Percentiles rank a stretch among this genome's conserved stretches.
These are phyloP conservation scores for Talaromyces sp. DNA, from an alignment of 2,329 filamentous ascomycete species.

Conservation along the genomic window DNA sequence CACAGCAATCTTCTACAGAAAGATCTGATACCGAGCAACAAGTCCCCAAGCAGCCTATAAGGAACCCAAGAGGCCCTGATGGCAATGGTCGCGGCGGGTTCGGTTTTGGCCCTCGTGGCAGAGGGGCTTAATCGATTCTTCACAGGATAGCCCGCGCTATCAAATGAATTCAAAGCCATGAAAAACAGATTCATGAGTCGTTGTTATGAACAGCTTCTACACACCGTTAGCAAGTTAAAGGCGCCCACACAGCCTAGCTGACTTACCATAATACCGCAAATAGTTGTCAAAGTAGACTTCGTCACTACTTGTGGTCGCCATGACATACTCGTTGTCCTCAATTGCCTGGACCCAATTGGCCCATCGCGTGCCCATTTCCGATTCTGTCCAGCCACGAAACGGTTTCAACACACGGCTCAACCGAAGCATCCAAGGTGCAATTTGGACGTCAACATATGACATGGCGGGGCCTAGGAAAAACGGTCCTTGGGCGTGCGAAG, in stretches of 20 bases:
- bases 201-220: slow-evolving; percentile 43
- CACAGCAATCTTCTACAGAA: slow-evolving; percentile 26
- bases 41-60: slow-evolving; percentile 52
- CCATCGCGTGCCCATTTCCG: slow-evolving; percentile 60
- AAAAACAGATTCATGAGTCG: slow-evolving; percentile 54
- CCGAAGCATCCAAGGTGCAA: slow-evolving; percentile 69
- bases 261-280: slow-evolving; percentile 55
- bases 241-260: not conserved
- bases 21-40: slow-evolving; percentile 31
- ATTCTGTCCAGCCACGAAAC: slow-evolving; percentile 61
- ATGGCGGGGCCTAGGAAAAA: slow-evolving; percentile 60
- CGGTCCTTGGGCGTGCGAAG: slow-evolving; percentile 56
- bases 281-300: slow-evolving; percentile 64
- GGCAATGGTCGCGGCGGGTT: slow-evolving; percentile 70
- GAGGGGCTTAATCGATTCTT: slow-evolving; percentile 11
- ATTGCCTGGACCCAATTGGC: slow-evolving; percentile 65
- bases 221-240: not conserved
- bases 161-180: no score
- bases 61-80: slow-evolving; percentile 73
- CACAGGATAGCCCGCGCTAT: no score
- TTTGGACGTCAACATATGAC: slow-evolving; percentile 66
- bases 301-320: slow-evolving; percentile 61
- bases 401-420: slow-evolving; percentile 61
- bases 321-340: slow-evolving; percentile 58
- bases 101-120: slow-evolving; percentile 66